phyloP scores from a whole-genome alignment of 2,329 filamentous ascomycete genomes.

The Pestalotiopsis sp. region DNA sequence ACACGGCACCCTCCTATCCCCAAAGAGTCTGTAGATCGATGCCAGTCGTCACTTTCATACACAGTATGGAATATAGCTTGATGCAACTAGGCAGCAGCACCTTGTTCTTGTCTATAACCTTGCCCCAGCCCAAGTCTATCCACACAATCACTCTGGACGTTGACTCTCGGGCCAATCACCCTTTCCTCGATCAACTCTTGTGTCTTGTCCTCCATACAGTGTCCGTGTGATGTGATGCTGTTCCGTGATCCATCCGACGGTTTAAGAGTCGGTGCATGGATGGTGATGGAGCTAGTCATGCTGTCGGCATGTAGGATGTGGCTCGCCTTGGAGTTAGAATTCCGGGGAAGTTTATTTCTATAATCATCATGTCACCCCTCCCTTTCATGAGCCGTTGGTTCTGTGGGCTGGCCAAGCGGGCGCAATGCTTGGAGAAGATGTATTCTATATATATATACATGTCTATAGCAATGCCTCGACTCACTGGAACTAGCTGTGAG shows the following conservation, averaged over 20 bases:
- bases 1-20: too few relatives aligned
- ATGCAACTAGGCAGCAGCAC: not conserved
- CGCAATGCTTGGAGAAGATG: too few relatives aligned
- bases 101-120: not conserved
- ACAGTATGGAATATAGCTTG: not conserved
- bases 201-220: not conserved
- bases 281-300: not conserved
- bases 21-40: too few relatives aligned
- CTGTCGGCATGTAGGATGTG: not conserved
- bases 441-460: too few relatives aligned
- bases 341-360: constrained; percentile 1
- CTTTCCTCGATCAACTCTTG: not conserved
- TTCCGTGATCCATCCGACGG: not conserved
- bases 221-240: not conserved
- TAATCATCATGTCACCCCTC: not conserved
- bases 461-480: too few relatives aligned
- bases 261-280: not conserved
- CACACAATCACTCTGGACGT: not conserved
- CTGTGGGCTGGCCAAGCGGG: too few relatives aligned
- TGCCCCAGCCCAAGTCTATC: not conserved
- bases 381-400: too few relatives aligned
- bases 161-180: not conserved
- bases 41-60: not conserved
- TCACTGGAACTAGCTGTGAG: too few relatives aligned
- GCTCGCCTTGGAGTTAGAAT: not conserved